A percentile compares a stretch with the other conserved stretches of the same genome.
These are phyloP conservation scores for Solanum hybrid DNA, from an alignment of 305 asterid genomes.

Conservation along the genomic window DNA sequence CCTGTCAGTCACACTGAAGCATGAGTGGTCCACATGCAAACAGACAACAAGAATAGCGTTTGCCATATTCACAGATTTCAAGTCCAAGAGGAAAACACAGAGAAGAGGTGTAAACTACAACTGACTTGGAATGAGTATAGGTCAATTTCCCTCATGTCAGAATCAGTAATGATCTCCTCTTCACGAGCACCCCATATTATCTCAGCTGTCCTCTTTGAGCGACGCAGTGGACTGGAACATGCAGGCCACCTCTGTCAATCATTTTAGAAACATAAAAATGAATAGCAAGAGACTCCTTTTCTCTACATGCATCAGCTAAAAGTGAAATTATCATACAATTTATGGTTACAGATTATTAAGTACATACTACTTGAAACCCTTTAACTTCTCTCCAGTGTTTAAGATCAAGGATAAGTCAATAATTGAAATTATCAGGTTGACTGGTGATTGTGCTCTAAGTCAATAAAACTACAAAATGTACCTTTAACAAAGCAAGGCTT, in stretches of 20 bases:
- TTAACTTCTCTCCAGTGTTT: background rate
- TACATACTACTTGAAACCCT: background rate
- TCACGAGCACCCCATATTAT: slow-evolving; percentile 79
- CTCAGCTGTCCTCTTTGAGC: slow-evolving; percentile 95
- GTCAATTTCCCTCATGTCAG: slow-evolving; percentile 81
- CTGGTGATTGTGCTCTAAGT: too few species aligned
- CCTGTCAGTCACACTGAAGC: background rate
- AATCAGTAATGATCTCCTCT: slow-evolving; percentile 68
- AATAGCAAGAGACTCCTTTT: slow-evolving; percentile 1
- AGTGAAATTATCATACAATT: background rate
- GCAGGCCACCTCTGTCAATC: slow-evolving; percentile 3
- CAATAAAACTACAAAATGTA: too few species aligned
- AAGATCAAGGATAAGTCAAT: background rate
- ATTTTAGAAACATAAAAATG: background rate
- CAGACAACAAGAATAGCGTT: background rate
- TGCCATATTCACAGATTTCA: background rate
- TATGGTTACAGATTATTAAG: background rate
- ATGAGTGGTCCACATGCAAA: background rate
- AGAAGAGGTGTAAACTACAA: background rate
- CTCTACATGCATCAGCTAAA: background rate
- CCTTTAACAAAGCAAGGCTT: too few species aligned
- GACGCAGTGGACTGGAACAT: slow-evolving; percentile 64
- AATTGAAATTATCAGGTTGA: too few species aligned
- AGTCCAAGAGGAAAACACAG: background rate
- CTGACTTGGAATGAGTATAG: slow-evolving; percentile 91